A percentile compares a stretch with the other conserved stretches of the same genome.
Conservation (phyloP, 2,329 filamentous ascomycete species). For the Colletotrichum caudatum region DNA sequence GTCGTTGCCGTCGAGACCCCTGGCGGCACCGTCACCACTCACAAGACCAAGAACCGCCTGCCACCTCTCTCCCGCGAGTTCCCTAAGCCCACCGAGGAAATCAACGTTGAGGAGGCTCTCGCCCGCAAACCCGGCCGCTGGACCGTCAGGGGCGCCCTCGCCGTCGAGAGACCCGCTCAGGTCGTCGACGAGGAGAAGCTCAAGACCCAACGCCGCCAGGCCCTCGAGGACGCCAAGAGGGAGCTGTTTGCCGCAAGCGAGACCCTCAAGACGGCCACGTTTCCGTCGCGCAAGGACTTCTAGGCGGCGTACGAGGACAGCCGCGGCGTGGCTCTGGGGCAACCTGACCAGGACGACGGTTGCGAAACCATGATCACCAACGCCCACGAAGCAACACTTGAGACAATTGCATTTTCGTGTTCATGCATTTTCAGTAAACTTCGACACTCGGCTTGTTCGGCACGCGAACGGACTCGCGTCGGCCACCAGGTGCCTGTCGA, state of each 20-base stretch:
- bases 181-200: constrained; percentile 47
- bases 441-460: constrained; percentile 20
- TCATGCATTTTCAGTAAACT: constrained; percentile 26
- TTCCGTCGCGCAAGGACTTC: constrained; percentile 27
- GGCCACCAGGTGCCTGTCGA: constrained; percentile 7
- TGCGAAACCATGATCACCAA: background rate
- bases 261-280: constrained; percentile 30
- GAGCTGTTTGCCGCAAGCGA: constrained; percentile 57
- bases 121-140: constrained; percentile 57
- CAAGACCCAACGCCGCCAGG: constrained; percentile 52
- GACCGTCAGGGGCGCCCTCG: constrained; percentile 54
- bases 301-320: constrained; percentile 7
- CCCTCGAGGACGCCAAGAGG: constrained; percentile 61
- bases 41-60: constrained; percentile 49
- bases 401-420: constrained; percentile 15
- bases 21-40: constrained; percentile 29
- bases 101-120: constrained; percentile 59
- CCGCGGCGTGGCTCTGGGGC: background rate
- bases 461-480: constrained; percentile 25
- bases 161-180: constrained; percentile 47
- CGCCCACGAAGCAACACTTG: background rate
- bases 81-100: constrained; percentile 55
- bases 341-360: background rate
- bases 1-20: constrained; percentile 13
- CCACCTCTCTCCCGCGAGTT: constrained; percentile 53